Evolutionary conservation across 768 basidiomycete genomes (phyloP).

Genomic region (Tricholoma hemisulphureum): DNA sequence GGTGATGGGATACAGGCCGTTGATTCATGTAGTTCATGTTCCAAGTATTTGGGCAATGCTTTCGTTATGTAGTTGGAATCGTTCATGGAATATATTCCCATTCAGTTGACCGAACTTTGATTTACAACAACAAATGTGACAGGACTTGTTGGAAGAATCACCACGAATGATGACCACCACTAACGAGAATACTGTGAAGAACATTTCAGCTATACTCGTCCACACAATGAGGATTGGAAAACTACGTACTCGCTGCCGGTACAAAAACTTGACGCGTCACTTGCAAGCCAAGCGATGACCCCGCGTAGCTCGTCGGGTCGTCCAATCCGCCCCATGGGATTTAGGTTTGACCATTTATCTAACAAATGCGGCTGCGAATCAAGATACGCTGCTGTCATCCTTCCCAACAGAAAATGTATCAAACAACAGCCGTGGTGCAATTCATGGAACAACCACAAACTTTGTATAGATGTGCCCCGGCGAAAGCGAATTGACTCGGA

Average conservation of each 20-base stretch:
- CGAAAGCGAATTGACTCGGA: constrained; percentile 74
- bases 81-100: background rate
- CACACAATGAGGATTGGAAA: background rate
- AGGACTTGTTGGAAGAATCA: constrained; percentile 29
- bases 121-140: background rate
- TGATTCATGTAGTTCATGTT: background rate
- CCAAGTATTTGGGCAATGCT: background rate
- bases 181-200: constrained; percentile 51
- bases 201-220: background rate
- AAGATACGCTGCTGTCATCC: constrained; percentile 75
- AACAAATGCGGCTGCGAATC: constrained; percentile 61
- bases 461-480: constrained; percentile 75
- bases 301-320: constrained; percentile 73
- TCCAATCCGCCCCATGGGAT: constrained; percentile 71
- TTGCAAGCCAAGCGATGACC: constrained; percentile 68
- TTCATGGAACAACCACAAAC: constrained; percentile 30
- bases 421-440: background rate
- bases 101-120: no score
- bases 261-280: constrained; percentile 74
- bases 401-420: constrained; percentile 21
- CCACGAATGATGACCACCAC: constrained; percentile 65
- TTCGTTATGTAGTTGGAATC: background rate
- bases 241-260: constrained; percentile 77
- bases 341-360: constrained; percentile 65
- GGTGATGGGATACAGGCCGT: constrained; percentile 21